Percentiles rank a stretch among this genome's conserved stretches.
phyloP scores from a whole-genome alignment of 1,139 yeast genomes.

The Lodderomyces pseudojiufengensis region DNA sequence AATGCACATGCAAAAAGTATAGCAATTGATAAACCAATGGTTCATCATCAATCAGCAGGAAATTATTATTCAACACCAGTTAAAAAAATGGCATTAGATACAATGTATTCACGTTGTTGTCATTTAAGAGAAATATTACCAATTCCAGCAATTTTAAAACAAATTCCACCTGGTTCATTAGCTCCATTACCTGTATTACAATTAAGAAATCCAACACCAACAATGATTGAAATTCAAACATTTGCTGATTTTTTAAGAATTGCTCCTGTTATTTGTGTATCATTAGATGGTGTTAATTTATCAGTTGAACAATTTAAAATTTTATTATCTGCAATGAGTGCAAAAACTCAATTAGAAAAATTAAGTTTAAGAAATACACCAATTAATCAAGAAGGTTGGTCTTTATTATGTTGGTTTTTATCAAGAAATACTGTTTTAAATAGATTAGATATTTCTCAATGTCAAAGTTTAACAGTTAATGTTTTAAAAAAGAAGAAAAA shows the following conservation, averaged over 20 bases:
- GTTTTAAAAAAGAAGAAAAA: conserved; percentile 45
- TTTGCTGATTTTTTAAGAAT: conserved; percentile 73
- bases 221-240: conserved; percentile 68
- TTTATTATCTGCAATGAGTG: conserved; percentile 56
- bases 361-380: conserved; percentile 71
- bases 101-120: conserved; percentile 71
- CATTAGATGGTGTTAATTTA: conserved; percentile 66
- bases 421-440: conserved; percentile 55
- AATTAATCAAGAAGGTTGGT: conserved; percentile 67
- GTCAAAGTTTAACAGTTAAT: conserved; percentile 57
- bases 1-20: conserved; percentile 39
- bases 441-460: conserved; percentile 67
- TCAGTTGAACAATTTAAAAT: conserved; percentile 63
- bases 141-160: conserved; percentile 72
- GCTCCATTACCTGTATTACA: conserved; percentile 67
- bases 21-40: conserved; percentile 50
- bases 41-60: conserved; percentile 22
- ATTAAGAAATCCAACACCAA: conserved; percentile 68
- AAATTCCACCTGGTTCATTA: conserved; percentile 64
- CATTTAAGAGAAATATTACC: conserved; percentile 72
- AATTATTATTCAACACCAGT: conserved; percentile 33
- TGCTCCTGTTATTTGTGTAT: conserved; percentile 66
- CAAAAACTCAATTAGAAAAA: conserved; percentile 60
- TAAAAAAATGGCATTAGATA: conserved; percentile 53
- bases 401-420: conserved; percentile 63